Base-by-base conservation (phyloP, 2,329 filamentous ascomycete species). In the Exophiala bonariae region DNA sequence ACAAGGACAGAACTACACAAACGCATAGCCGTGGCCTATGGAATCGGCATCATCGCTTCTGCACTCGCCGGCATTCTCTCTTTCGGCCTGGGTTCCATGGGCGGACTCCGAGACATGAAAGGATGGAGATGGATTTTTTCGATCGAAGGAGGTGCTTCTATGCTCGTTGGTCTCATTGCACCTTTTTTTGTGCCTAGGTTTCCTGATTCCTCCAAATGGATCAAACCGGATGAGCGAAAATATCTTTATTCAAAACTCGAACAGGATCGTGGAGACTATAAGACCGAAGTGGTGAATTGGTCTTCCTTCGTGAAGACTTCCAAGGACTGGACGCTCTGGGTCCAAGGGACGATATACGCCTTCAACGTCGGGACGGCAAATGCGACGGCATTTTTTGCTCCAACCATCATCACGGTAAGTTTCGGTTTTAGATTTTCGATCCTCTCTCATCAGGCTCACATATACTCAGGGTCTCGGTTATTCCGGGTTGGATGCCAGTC, bases 41-140 rank as follows among this genome's bases (percentile, higher is more conserved):
- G 55, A 14, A 55, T 59, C 1, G 62, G 47, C 26, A 64, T 39
- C 60, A 64, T 30, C 61, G 68, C 40, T 62, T 66, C 34, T 49
- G 78, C 78, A 43, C 82, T 83, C 58, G 80, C 78, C 0, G 77
- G 78, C 0, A 70, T 83, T 3, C 72, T 83, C 31, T 78, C 73
- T 3, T 79, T 78, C 0, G 80, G 77, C n/a, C 76, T 82, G 3
- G 61, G 80, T 47, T 77, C 74, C 31, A 79, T 50, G 37, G 31
- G 32, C 13, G 48, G 48, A 11, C 11, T 32, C 7, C 18, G 44
- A 13, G 39, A 20, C 19, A 43, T 50, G 37, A 31, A 33, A 9
- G 47, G 41, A 8, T 50, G 47, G 47, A 33, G 42, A 13, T 50
- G 47, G 47, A 41, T 50, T 30, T 50, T 50, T 30, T 34, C 36